A percentile compares a stretch with the other conserved stretches of the same genome.
phyloP scores from a whole-genome alignment of 441 rosid genomes.

The Mallotus japonicus region DNA sequence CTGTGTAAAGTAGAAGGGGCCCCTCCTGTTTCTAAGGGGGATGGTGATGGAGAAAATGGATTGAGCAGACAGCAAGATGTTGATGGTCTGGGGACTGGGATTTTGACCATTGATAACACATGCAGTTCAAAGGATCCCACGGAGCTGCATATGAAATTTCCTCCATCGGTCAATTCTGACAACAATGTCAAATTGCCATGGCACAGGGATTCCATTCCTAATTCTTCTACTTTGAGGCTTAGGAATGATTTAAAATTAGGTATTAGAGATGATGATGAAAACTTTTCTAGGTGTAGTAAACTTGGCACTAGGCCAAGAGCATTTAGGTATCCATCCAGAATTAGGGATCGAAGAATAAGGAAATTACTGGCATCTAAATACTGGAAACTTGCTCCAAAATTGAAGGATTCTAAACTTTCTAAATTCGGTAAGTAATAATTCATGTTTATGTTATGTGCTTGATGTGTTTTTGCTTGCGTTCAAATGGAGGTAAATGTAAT shows the following conservation, averaged over 20 bases:
- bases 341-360: constrained; percentile 39
- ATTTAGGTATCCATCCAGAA: constrained; percentile 32
- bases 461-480: not conserved
- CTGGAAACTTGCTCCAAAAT: constrained; percentile 38
- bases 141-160: constrained; percentile 35
- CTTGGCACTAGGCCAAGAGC: constrained; percentile 32
- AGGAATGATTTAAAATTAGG: constrained; percentile 59
- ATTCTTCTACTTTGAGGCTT: constrained; percentile 49
- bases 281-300: constrained; percentile 27
- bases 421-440: constrained; percentile 35
- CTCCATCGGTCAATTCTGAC: constrained; percentile 33
- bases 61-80: constrained; percentile 29
- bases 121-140: constrained; percentile 41
- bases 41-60: constrained; percentile 34
- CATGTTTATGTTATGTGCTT: not conserved
- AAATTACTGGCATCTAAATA: constrained; percentile 36
- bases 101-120: constrained; percentile 27
- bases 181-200: constrained; percentile 39
- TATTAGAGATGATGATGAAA: constrained; percentile 55
- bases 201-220: constrained; percentile 32
- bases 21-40: constrained; percentile 34
- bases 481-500: not conserved
- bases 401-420: constrained; percentile 33
- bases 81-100: constrained; percentile 33
- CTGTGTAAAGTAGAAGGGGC: constrained; percentile 33